A percentile compares a stretch with the other conserved stretches of the same genome.
phyloP scores from a whole-genome alignment of 352 stramenopile genomes.

The Pythium diclinum region DNA sequence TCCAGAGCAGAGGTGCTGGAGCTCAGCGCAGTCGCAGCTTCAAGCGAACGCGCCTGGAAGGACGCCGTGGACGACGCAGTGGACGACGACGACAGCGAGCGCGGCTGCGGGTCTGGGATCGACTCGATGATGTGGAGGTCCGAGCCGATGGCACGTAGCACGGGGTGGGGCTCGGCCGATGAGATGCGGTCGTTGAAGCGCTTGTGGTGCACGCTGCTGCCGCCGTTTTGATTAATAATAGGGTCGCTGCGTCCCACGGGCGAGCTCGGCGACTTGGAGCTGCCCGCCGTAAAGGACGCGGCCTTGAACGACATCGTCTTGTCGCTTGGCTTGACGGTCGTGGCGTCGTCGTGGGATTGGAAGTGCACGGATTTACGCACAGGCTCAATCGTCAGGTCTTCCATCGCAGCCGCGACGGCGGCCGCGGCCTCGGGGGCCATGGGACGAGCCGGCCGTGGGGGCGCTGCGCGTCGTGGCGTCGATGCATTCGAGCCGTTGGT shows the following conservation, averaged over 20 bases:
- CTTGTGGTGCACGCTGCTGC: conserved; percentile 1
- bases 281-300: not conserved
- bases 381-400: not conserved
- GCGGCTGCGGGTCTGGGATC: conserved; percentile 17
- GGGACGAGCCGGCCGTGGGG: conserved; percentile 14
- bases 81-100: conserved; percentile 23
- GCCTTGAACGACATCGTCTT: conserved; percentile 11
- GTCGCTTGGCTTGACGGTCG: not conserved
- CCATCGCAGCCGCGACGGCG: conserved; percentile 6
- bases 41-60: conserved; percentile 20
- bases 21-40: conserved; percentile 7
- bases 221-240: conserved; percentile 2
- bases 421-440: conserved; percentile 13
- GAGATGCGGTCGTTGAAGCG: conserved; percentile 24
- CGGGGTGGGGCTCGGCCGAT: conserved; percentile 17
- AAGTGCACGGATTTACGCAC: conserved; percentile 15
- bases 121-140: conserved; percentile 21
- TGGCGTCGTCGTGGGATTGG: conserved; percentile 1
- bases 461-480: conserved; percentile 13
- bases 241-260: conserved; percentile 1
- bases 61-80: conserved; percentile 23
- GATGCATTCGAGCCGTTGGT: conserved; percentile 5
- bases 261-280: not conserved
- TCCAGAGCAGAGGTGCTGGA: not conserved
- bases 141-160: conserved; percentile 24